These are phyloP conservation scores for Tilletia indica DNA, from an alignment of 1,284 basidiomycete species.

Conservation along the genomic window DNA sequence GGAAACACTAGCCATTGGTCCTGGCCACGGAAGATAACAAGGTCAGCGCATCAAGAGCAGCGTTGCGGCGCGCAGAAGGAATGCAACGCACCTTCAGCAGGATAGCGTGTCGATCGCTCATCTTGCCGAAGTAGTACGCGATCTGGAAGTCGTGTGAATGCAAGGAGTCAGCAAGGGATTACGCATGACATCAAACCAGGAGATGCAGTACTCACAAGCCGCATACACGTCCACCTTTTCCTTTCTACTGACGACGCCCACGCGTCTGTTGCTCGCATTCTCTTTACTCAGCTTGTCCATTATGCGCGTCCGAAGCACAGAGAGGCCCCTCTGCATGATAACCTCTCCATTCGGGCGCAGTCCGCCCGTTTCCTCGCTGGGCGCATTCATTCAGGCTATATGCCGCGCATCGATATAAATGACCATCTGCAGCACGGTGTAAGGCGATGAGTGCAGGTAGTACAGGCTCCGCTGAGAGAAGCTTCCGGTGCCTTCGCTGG, in stretches of 20 bases:
- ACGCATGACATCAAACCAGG: conserved; percentile 30
- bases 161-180: background rate
- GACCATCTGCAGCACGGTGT: conserved; percentile 54
- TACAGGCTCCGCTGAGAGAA: conserved; percentile 53
- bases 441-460: conserved; percentile 56
- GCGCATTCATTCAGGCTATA: conserved; percentile 56
- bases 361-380: conserved; percentile 25
- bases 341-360: conserved; percentile 4
- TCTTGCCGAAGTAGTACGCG: conserved; percentile 56
- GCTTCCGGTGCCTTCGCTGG: background rate
- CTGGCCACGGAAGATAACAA: background rate
- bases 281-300: conserved; percentile 52
- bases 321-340: conserved; percentile 23
- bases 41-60: background rate
- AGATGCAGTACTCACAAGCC: background rate
- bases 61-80: background rate
- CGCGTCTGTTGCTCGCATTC: conserved; percentile 29
- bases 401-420: conserved; percentile 57
- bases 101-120: conserved; percentile 55
- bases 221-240: conserved; percentile 56
- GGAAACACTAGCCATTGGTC: background rate
- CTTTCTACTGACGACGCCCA: conserved; percentile 36
- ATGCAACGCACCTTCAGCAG: conserved; percentile 47
- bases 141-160: conserved; percentile 48
- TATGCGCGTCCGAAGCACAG: conserved; percentile 35